Evolutionary conservation across 257 asterid species (phyloP).

Genomic region (Echites panduratus): DNA sequence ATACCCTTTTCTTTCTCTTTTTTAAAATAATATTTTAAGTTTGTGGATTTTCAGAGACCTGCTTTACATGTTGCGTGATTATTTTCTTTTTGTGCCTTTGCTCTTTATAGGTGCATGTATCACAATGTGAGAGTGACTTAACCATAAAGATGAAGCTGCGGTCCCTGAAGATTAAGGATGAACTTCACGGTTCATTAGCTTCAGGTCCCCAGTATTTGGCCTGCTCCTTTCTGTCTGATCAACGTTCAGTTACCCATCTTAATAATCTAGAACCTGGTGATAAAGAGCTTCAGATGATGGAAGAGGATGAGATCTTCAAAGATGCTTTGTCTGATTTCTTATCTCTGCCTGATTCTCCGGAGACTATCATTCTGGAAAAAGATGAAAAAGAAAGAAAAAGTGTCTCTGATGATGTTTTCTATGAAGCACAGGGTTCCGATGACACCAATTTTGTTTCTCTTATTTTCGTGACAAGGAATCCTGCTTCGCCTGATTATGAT

Average conservation of each 20-base stretch:
- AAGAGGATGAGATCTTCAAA: slow-evolving; percentile 79
- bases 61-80: slow-evolving; percentile 2
- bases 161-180: slow-evolving; percentile 86
- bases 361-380: slow-evolving; percentile 48
- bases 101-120: slow-evolving; percentile 69
- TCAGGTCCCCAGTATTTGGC: slow-evolving; percentile 69
- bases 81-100: slow-evolving; percentile 3
- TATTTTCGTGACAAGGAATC: slow-evolving; percentile 56
- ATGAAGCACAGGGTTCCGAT: slow-evolving; percentile 81
- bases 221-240: slow-evolving; percentile 64
- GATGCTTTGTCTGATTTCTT: slow-evolving; percentile 88
- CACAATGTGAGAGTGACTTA: slow-evolving; percentile 63
- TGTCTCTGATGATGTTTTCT: slow-evolving; percentile 55
- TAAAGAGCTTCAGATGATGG: slow-evolving; percentile 40
- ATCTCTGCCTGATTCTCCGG: slow-evolving; percentile 62
- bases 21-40: neutral
- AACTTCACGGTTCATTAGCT: slow-evolving; percentile 69
- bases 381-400: slow-evolving; percentile 41
- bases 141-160: slow-evolving; percentile 82
- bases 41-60: neutral
- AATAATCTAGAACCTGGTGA: slow-evolving; percentile 38
- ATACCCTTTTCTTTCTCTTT: no score
- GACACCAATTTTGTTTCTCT: slow-evolving; percentile 93
- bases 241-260: slow-evolving; percentile 35
- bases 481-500: slow-evolving; percentile 76